A percentile compares a stretch with the other conserved stretches of the same genome.
Conservation (phyloP, 2,329 filamentous ascomycete genomes). For the Teratosphaeria pseudoeucalypti region DNA sequence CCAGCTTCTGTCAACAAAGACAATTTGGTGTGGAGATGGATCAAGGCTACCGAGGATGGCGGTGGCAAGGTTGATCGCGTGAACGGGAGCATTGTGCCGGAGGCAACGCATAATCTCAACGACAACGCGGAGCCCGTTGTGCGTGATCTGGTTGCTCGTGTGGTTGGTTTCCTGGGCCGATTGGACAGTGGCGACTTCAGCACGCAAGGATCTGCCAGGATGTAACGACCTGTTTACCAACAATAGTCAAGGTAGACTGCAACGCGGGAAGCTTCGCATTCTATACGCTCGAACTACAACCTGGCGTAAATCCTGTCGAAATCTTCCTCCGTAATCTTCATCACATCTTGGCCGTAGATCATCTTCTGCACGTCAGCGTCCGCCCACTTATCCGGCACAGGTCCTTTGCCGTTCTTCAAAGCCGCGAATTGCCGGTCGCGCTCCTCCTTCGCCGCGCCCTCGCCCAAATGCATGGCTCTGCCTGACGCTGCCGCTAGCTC, state of each 20-base stretch:
- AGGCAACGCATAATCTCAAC: slow-evolving; percentile 43
- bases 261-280: neutral
- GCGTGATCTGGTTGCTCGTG: slow-evolving; percentile 39
- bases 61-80: slow-evolving; percentile 39
- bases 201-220: neutral
- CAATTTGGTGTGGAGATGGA: slow-evolving; percentile 49
- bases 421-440: slow-evolving; percentile 45
- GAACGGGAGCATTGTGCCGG: slow-evolving; percentile 39
- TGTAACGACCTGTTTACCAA: neutral
- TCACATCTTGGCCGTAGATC: slow-evolving; percentile 39
- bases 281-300: slow-evolving; percentile 7
- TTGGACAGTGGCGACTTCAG: slow-evolving; percentile 14
- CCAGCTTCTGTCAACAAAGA: slow-evolving; percentile 48
- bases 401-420: slow-evolving; percentile 32
- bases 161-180: slow-evolving; percentile 38
- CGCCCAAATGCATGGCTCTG: slow-evolving; percentile 45
- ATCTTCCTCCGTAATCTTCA: slow-evolving; percentile 33
- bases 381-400: slow-evolving; percentile 43
- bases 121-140: slow-evolving; percentile 38
- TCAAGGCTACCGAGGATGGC: slow-evolving; percentile 30
- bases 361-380: slow-evolving; percentile 41
- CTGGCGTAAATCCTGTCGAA: slow-evolving; percentile 29
- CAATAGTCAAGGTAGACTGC: neutral
- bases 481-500: slow-evolving; percentile 47
- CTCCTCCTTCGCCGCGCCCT: slow-evolving; percentile 49